phyloP scores from a whole-genome alignment of 495 filamentous ascomycete genomes.

The Aeminium ludgeri region DNA sequence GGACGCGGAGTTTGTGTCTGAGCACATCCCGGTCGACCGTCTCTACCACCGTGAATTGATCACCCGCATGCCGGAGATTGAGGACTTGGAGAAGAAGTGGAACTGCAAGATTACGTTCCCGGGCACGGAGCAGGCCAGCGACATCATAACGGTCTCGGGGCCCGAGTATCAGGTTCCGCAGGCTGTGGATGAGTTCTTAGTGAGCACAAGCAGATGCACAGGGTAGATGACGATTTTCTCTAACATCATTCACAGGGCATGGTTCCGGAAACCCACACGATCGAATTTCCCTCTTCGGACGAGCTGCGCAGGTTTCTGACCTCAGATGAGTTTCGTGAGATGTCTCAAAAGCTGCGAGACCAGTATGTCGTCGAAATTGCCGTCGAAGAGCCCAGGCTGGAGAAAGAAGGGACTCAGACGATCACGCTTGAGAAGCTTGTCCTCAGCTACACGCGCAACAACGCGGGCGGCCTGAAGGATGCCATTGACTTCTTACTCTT shows the following conservation, averaged over 20 bases:
- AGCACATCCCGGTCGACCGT: conserved; percentile 82
- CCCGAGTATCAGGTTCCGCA: conserved; percentile 95
- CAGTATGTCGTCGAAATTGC: conserved; percentile 83
- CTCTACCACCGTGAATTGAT: conserved; percentile 90
- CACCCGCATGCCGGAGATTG: conserved; percentile 68
- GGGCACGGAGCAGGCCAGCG: conserved; percentile 90
- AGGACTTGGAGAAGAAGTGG: conserved; percentile 93
- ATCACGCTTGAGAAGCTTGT: conserved; percentile 34
- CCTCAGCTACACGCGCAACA: conserved; percentile 84
- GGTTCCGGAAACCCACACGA: conserved; percentile 89
- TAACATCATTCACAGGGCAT: conserved; percentile 47
- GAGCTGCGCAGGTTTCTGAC: conserved; percentile 63
- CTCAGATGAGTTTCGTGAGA: conserved; percentile 61
- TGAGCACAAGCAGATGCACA: conserved; percentile 25
- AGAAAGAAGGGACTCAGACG: conserved; percentile 19
- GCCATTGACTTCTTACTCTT: conserved; percentile 86
- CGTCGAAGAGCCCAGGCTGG: conserved; percentile 31
- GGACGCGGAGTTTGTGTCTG: conserved; percentile 88
- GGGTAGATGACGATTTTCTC: conserved; percentile 13
- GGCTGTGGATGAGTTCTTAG: conserved; percentile 85
- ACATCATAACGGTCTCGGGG: conserved; percentile 84
- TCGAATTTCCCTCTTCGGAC: conserved; percentile 58
- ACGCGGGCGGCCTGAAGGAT: conserved; percentile 86
- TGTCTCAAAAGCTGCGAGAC: conserved; percentile 64
- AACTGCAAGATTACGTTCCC: conserved; percentile 97